These are phyloP conservation scores for Apophysomyces trapeziformis DNA, from an alignment of 371 early-diverging fungal genomes.

Conservation along the genomic window DNA sequence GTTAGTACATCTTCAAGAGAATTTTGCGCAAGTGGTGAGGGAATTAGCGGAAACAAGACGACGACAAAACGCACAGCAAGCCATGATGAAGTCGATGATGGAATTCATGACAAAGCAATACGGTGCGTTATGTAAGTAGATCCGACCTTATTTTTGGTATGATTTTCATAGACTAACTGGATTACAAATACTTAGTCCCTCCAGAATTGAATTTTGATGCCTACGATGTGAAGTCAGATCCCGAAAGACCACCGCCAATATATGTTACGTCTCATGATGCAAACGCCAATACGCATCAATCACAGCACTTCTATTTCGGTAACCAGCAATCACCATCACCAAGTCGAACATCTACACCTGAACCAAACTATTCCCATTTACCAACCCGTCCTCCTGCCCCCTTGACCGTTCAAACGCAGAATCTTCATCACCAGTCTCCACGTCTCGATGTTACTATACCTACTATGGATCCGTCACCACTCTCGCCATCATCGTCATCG, in stretches of 20 bases:
- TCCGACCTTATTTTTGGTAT: not conserved
- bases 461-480: slow-evolving; percentile 15
- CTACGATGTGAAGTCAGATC: slow-evolving; percentile 46
- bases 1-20: slow-evolving; percentile 64
- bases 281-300: slow-evolving; percentile 3
- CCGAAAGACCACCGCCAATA: slow-evolving; percentile 60
- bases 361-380: slow-evolving; percentile 7
- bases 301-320: slow-evolving; percentile 8
- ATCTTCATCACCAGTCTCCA: slow-evolving; percentile 11
- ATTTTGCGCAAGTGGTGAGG: slow-evolving; percentile 60
- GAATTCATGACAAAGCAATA: slow-evolving; percentile 45
- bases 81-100: slow-evolving; percentile 56
- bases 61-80: slow-evolving; percentile 60
- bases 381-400: slow-evolving; percentile 14
- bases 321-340: slow-evolving; percentile 15
- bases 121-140: slow-evolving; percentile 36
- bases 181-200: slow-evolving; percentile 23
- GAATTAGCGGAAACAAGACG: slow-evolving; percentile 70
- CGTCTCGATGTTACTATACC: slow-evolving; percentile 10
- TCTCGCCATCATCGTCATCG: slow-evolving; percentile 16
- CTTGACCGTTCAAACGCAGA: slow-evolving; percentile 27
- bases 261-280: slow-evolving; percentile 60
- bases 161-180: not conserved
- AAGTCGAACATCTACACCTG: slow-evolving; percentile 5
- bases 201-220: slow-evolving; percentile 44